Evolutionary conservation across 805 yeast genomes (phyloP).

Genomic region (Myxozyma udenii): DNA sequence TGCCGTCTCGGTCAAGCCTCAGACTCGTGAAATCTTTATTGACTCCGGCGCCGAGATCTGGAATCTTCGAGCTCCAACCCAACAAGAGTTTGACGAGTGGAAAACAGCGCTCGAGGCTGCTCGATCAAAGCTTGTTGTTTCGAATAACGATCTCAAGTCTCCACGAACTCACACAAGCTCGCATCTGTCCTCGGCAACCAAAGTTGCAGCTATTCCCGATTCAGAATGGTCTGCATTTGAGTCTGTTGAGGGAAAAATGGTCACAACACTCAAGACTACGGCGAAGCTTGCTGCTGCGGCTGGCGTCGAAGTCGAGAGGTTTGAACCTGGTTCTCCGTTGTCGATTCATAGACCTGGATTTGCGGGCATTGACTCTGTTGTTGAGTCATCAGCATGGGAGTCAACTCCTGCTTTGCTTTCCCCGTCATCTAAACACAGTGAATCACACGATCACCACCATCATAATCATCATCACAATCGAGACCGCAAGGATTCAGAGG

Average conservation of each 20-base stretch:
- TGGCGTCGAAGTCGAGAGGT: no score
- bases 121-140: constrained; percentile 9
- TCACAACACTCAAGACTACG: no score
- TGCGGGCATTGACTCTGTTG: background rate
- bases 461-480: background rate
- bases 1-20: constrained; percentile 74
- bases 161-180: no score
- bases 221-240: no score
- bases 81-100: constrained; percentile 76
- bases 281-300: no score
- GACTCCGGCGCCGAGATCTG: constrained; percentile 96
- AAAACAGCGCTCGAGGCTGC: constrained; percentile 50
- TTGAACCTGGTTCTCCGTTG: no score
- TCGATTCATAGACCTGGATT: background rate
- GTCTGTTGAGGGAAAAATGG: no score
- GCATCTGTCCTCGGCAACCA: no score
- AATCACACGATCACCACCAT: background rate
- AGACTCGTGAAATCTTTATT: constrained; percentile 65
- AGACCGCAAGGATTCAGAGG: background rate
- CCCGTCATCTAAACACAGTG: no score
- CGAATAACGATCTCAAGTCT: background rate
- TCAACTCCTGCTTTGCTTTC: background rate
- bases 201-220: no score
- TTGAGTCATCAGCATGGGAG: background rate
- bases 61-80: constrained; percentile 69